These are phyloP conservation scores for Rhizopogon roseolus DNA, from an alignment of 768 basidiomycete genomes.

Conservation along the genomic window DNA sequence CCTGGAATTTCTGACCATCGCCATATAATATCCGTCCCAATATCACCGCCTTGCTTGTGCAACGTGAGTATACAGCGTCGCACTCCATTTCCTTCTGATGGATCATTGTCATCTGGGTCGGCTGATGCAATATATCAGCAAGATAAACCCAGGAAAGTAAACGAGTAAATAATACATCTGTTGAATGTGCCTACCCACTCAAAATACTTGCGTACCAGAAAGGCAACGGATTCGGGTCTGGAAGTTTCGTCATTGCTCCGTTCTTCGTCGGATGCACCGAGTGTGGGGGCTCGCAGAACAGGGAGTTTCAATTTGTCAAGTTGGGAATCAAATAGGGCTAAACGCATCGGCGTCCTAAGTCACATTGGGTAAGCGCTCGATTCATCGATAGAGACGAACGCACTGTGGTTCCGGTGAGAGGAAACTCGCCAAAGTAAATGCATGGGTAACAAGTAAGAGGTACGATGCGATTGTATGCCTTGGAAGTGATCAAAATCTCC, in stretches of 20 bases:
- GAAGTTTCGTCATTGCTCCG: slow-evolving; percentile 15
- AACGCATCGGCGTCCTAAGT: slow-evolving; percentile 16
- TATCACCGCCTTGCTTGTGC: slow-evolving; percentile 7
- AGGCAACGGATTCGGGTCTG: slow-evolving; percentile 31
- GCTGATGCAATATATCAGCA: slow-evolving; percentile 7
- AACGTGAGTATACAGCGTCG: slow-evolving; percentile 6
- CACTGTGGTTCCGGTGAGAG: slow-evolving; percentile 26
- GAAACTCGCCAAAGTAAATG: slow-evolving; percentile 36
- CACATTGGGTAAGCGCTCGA: background rate
- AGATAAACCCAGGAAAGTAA: background rate
- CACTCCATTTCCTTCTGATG: background rate
- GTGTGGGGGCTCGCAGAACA: slow-evolving; percentile 29
- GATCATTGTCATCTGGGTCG: background rate
- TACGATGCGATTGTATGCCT: slow-evolving; percentile 45
- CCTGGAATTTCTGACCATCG: slow-evolving; percentile 4
- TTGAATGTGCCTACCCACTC: slow-evolving; percentile 44
- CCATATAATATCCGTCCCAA: slow-evolving; percentile 2
- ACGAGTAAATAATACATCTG: slow-evolving; percentile 28
- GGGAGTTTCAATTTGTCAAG: slow-evolving; percentile 49
- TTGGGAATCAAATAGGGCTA: slow-evolving; percentile 60
- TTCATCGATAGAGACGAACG: background rate
- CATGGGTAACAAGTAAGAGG: slow-evolving; percentile 42
- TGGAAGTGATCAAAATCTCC: slow-evolving; percentile 4
- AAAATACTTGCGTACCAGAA: slow-evolving; percentile 49
- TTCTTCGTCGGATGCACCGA: slow-evolving; percentile 9